A percentile compares a stretch with the other conserved stretches of the same genome.
Evolutionary conservation across 1,284 basidiomycete genomes (phyloP).

Genomic region (Cutaneotrichosporon sp.): DNA sequence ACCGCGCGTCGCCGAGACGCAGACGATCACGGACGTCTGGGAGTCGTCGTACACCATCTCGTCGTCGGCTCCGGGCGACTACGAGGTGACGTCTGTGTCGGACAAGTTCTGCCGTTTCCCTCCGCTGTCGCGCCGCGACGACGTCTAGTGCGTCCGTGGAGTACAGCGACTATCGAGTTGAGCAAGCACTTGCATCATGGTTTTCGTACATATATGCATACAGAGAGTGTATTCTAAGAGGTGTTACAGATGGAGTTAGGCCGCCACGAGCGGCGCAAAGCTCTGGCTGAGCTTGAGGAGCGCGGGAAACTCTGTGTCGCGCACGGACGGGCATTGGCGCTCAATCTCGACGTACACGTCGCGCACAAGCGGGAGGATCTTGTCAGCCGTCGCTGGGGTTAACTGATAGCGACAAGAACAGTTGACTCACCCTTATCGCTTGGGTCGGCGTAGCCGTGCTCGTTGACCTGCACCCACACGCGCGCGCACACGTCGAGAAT

Average conservation of each 20-base stretch:
- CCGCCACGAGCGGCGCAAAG: constrained; percentile 15
- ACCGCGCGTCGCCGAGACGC: constrained; percentile 68
- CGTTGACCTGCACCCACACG: constrained; percentile 30
- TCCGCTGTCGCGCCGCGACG: constrained; percentile 36
- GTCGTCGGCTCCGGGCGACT: constrained; percentile 75
- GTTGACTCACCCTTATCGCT: background rate
- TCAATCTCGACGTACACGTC: constrained; percentile 13
- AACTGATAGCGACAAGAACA: background rate
- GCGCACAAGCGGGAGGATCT: background rate
- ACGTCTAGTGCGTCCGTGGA: no score
- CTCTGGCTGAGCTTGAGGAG: constrained; percentile 12
- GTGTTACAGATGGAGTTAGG: background rate
- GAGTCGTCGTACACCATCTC: constrained; percentile 77
- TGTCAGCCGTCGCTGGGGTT: background rate
- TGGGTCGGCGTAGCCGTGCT: constrained; percentile 16
- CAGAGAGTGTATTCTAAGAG: background rate
- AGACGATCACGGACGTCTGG: constrained; percentile 71
- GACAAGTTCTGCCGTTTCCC: constrained; percentile 80
- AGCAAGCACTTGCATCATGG: no score
- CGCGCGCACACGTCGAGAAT: constrained; percentile 37
- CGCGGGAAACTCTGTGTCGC: constrained; percentile 8
- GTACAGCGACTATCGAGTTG: no score
- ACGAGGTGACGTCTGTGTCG: constrained; percentile 70
- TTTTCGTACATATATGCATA: constrained; percentile 5
- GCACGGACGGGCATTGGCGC: constrained; percentile 13